Percentiles rank a stretch among this genome's conserved stretches.
These are phyloP conservation scores for Plasmodium fragile DNA, from an alignment of 169 alveolate genomes.

Conservation along the genomic window DNA sequence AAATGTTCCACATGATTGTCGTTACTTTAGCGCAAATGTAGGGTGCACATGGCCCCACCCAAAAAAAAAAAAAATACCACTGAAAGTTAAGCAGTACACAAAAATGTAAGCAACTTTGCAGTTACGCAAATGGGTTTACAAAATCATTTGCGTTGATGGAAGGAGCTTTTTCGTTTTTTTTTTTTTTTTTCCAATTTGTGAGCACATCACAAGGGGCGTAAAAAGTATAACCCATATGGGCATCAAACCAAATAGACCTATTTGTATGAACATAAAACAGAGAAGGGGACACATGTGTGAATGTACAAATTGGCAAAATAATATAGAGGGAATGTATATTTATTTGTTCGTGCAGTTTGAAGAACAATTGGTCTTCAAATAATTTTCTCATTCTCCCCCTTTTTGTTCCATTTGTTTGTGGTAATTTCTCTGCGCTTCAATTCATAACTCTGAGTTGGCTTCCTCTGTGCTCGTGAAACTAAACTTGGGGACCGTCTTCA, in stretches of 20 bases:
- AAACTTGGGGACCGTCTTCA: conserved; percentile 45
- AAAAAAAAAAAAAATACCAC: background rate
- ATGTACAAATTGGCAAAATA: background rate
- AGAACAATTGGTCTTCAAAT: background rate
- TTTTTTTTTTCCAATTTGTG: background rate
- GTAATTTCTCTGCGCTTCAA: background rate
- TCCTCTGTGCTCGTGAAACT: background rate
- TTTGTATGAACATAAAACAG: background rate
- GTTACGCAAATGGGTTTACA: background rate
- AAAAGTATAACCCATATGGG: background rate
- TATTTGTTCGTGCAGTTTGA: background rate
- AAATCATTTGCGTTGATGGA: background rate
- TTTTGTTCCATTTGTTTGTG: background rate
- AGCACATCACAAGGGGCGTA: background rate
- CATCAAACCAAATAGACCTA: background rate
- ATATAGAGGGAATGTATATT: background rate
- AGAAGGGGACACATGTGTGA: background rate
- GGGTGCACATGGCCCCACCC: too few relatives aligned
- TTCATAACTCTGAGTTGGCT: conserved; percentile 25
- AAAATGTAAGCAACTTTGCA: background rate
- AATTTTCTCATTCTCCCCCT: background rate
- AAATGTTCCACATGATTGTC: too few relatives aligned
- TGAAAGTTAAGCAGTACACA: background rate
- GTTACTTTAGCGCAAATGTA: background rate
- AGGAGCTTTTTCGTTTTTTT: background rate